Evolutionary conservation across 116 monocot species (phyloP), one percentile per base, ranked within the genome.

Genomic region (Iris pallida): DNA sequence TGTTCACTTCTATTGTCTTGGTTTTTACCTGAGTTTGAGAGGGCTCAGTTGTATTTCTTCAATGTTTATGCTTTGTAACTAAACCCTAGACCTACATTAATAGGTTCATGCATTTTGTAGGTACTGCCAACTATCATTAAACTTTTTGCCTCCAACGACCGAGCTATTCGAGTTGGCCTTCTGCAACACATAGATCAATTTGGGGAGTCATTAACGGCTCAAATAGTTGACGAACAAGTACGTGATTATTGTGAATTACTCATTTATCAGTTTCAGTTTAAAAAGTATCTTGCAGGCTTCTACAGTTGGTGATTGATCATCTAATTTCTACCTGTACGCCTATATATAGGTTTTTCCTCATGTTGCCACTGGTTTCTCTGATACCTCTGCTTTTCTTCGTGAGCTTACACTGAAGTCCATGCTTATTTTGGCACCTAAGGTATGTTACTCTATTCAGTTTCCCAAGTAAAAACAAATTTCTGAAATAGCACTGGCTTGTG

Each of bases 181-280:
- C 81, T 98, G 64, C 97, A 98, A 62, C 92, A 98, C 44, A 76
- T 98, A 73, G 97, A 98, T 76, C 97, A 92, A 72, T 98, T 90
- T 92, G 97, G 97, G 42, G 97, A 93, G 66, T 88, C 90, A 72
- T 80, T 98, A 63, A 80, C 90, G 42, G 49, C 90, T 64, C 93
- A 98, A 73, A 77, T 88, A 92, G 93, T 98, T 78, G 93, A 98
- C 80, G 97, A 98, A 55, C 90, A 98, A 77, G 97, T 98, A 72
- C 64, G 88, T 51, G 8, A 66, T 53, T n/a, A 56, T 1, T 57
- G 47, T 47, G 63, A 19, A 63, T 15, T 6, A 30, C 30, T 30
- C 30, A 30, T 30, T 0, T 30, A 30, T 30, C 30, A 30, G 30
- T 30, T 30, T 30, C 30, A 1, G 0, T 30, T 30, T 30, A 30